Conservation (phyloP, 164 flowering plant genomes). For the Liriodendron chinense region DNA sequence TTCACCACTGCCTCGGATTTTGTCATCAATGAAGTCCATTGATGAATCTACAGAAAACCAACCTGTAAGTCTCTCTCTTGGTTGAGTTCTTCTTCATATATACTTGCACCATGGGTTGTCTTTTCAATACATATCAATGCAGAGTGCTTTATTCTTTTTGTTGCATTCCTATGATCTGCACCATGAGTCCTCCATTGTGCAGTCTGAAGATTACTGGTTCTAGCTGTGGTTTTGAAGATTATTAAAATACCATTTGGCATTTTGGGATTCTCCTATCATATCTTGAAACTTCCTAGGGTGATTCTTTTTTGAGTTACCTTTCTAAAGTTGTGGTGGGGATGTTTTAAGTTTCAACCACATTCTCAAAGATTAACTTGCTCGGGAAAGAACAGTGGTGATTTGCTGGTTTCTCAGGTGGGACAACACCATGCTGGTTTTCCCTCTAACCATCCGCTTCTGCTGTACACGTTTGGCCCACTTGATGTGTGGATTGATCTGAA, state of each 20-base stretch:
- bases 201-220: background rate
- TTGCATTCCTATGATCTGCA: background rate
- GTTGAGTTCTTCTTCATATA: background rate
- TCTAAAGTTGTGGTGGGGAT: background rate
- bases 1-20: constrained; percentile 5
- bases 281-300: background rate
- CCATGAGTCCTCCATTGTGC: background rate
- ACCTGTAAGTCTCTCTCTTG: constrained; percentile 26
- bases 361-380: too few relatives aligned
- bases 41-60: constrained; percentile 29
- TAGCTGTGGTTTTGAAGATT: background rate
- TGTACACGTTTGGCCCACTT: too few relatives aligned
- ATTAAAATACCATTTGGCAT: background rate
- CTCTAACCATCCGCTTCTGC: too few relatives aligned
- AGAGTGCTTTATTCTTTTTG: background rate
- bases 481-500: too few relatives aligned
- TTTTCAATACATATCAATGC: background rate
- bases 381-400: too few relatives aligned
- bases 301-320: background rate
- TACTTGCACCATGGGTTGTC: background rate
- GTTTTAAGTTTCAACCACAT: background rate
- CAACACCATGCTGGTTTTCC: too few relatives aligned
- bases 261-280: background rate
- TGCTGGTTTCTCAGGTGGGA: too few relatives aligned
- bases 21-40: constrained; percentile 25